These are phyloP conservation scores for Ophiostoma sp. DNA, from an alignment of 2,329 filamentous ascomycete genomes.

Conservation along the genomic window DNA sequence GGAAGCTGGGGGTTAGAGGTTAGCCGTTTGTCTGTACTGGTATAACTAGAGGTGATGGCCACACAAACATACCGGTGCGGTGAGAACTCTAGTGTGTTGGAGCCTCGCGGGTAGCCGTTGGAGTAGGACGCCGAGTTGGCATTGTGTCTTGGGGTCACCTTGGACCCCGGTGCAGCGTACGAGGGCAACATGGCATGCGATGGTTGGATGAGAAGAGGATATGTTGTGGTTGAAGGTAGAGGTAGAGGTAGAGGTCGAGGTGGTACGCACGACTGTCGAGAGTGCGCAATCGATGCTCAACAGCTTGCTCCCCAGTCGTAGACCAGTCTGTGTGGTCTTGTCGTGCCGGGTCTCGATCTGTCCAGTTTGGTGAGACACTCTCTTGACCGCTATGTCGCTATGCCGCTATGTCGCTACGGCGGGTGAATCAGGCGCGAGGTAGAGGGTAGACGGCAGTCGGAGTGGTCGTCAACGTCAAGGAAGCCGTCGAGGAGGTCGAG, in stretches of 20 bases:
- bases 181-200: slow-evolving; percentile 51
- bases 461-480: not conserved
- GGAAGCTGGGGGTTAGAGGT: slow-evolving; percentile 56
- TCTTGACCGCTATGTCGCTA: slow-evolving; percentile 6
- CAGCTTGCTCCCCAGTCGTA: slow-evolving; percentile 7
- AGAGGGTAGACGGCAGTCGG: not conserved
- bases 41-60: not conserved
- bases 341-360: slow-evolving; percentile 7
- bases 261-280: slow-evolving; percentile 16
- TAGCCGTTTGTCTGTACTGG: not conserved
- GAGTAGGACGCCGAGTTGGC: slow-evolving; percentile 59
- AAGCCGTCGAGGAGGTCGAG: not conserved
- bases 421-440: not conserved
- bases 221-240: not conserved
- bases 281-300: not conserved
- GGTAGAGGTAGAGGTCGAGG: not conserved
- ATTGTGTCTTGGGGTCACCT: slow-evolving; percentile 83
- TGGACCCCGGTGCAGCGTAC: slow-evolving; percentile 51
- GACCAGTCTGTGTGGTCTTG: not conserved
- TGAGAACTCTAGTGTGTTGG: slow-evolving; percentile 76
- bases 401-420: not conserved
- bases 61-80: slow-evolving; percentile 67
- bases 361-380: slow-evolving; percentile 7
- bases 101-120: slow-evolving; percentile 72
- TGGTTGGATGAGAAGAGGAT: not conserved